Percentiles rank a stretch among this genome's conserved stretches.
These are phyloP conservation scores for Serendipita sp. DNA, from an alignment of 768 basidiomycete species.

Conservation along the genomic window DNA sequence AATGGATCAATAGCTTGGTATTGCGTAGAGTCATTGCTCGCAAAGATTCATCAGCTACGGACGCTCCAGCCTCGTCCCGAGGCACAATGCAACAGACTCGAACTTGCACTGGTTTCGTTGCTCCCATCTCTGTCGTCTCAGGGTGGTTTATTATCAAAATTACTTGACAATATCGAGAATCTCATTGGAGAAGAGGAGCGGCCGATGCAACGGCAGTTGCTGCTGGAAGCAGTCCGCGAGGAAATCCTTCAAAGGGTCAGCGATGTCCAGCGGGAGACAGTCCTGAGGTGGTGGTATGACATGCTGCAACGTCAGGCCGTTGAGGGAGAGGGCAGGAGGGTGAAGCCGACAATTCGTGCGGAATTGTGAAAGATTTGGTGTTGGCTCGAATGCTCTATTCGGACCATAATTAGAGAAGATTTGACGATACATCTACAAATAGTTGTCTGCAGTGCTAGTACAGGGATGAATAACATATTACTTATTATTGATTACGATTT, in stretches of 20 bases:
- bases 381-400: no score
- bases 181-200: slow-evolving; percentile 25
- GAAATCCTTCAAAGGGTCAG: slow-evolving; percentile 51
- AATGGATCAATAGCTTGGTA: slow-evolving; percentile 45
- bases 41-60: slow-evolving; percentile 26
- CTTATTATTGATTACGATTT: background rate
- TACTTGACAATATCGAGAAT: slow-evolving; percentile 37
- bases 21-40: slow-evolving; percentile 43
- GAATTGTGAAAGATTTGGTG: no score
- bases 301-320: background rate
- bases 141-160: slow-evolving; percentile 35
- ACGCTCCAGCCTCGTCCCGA: slow-evolving; percentile 9
- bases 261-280: slow-evolving; percentile 52
- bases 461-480: background rate
- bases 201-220: background rate
- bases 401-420: no score
- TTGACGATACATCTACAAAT: background rate
- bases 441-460: background rate
- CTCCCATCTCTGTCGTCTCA: slow-evolving; percentile 25
- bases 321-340: no score
- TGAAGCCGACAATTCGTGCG: no score
- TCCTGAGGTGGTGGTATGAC: slow-evolving; percentile 60
- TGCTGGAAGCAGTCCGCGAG: slow-evolving; percentile 33
- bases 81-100: slow-evolving; percentile 34
- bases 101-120: slow-evolving; percentile 47